A percentile compares a stretch with the other conserved stretches of the same genome.
phyloP scores from a whole-genome alignment of 768 basidiomycete genomes.

The Russula dissimulans region DNA sequence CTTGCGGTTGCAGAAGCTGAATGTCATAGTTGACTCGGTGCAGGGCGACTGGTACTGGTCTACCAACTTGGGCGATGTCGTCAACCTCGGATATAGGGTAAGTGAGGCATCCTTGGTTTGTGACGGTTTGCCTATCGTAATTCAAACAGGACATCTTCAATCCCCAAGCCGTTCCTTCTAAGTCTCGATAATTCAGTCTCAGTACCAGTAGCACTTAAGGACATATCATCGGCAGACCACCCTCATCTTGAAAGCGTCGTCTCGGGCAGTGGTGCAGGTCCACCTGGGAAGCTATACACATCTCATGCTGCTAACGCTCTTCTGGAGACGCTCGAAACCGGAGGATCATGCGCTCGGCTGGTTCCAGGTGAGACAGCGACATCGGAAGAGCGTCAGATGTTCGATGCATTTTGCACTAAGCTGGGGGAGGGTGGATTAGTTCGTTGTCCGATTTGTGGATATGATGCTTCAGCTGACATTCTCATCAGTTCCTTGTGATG shows the following conservation, averaged over 20 bases:
- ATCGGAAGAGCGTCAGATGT: neutral
- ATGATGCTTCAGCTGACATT: neutral
- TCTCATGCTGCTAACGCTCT: slow-evolving; percentile 11
- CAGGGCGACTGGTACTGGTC: slow-evolving; percentile 11
- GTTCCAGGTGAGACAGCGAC: slow-evolving; percentile 11
- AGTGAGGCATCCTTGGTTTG: neutral
- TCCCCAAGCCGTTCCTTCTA: neutral
- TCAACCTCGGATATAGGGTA: neutral
- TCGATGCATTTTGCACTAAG: slow-evolving; percentile 10
- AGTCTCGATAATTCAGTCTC: slow-evolving; percentile 11
- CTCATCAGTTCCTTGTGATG: slow-evolving; percentile 16
- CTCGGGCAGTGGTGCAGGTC: slow-evolving; percentile 9
- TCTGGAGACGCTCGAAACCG: slow-evolving; percentile 18
- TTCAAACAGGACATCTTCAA: neutral
- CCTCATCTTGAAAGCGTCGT: slow-evolving; percentile 5
- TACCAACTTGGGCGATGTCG: neutral
- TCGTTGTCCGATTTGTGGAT: neutral
- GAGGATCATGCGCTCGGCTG: slow-evolving; percentile 19
- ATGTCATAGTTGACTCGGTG: neutral
- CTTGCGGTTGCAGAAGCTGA: neutral
- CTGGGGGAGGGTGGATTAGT: slow-evolving; percentile 16
- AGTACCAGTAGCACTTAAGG: slow-evolving; percentile 17
- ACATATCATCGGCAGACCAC: slow-evolving; percentile 2
- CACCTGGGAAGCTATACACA: slow-evolving; percentile 22
- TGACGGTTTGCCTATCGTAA: neutral